Evolutionary conservation across 2,329 filamentous ascomycete species (phyloP).

Genomic region (Neophaeococcomyces aloes): DNA sequence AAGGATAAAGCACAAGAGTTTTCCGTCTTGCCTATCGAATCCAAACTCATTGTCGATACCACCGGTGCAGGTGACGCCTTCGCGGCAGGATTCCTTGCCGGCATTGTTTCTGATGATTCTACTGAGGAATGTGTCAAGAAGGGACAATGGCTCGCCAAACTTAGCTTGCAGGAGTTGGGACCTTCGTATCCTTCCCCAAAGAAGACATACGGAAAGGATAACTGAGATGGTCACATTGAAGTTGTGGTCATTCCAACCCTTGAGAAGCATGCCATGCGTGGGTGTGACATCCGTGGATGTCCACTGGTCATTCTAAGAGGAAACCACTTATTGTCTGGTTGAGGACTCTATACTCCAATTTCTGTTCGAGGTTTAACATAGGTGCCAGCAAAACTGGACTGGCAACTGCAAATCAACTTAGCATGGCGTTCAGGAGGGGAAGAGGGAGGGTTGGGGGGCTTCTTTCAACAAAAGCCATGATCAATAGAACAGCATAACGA

Average conservation of each 20-base stretch:
- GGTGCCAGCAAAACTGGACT: too few relatives aligned
- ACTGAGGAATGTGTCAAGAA: slow-evolving; percentile 73
- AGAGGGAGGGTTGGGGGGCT: too few relatives aligned
- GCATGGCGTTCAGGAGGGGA: slow-evolving; percentile 13
- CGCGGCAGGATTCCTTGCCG: slow-evolving; percentile 84
- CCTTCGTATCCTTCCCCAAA: slow-evolving; percentile 80
- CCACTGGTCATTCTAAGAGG: too few relatives aligned
- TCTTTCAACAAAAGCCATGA: slow-evolving; percentile 20
- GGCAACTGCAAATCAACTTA: slow-evolving; percentile 8
- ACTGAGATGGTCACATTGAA: not conserved
- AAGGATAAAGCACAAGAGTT: slow-evolving; percentile 60
- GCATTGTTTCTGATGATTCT: slow-evolving; percentile 72
- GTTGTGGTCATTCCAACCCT: too few relatives aligned
- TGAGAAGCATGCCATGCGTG: too few relatives aligned
- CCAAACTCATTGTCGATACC: slow-evolving; percentile 80
- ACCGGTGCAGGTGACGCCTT: slow-evolving; percentile 97
- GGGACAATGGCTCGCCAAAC: slow-evolving; percentile 90
- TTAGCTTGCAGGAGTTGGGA: slow-evolving; percentile 90
- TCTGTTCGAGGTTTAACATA: too few relatives aligned
- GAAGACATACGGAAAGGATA: slow-evolving; percentile 36
- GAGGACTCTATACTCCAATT: too few relatives aligned
- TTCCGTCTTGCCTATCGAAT: slow-evolving; percentile 67
- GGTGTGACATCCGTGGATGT: too few relatives aligned
- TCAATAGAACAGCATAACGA: too few relatives aligned
- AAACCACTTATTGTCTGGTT: too few relatives aligned